Evolutionary conservation across 2,329 filamentous ascomycete species (phyloP).

Genomic region (Monosporascus sp.): DNA sequence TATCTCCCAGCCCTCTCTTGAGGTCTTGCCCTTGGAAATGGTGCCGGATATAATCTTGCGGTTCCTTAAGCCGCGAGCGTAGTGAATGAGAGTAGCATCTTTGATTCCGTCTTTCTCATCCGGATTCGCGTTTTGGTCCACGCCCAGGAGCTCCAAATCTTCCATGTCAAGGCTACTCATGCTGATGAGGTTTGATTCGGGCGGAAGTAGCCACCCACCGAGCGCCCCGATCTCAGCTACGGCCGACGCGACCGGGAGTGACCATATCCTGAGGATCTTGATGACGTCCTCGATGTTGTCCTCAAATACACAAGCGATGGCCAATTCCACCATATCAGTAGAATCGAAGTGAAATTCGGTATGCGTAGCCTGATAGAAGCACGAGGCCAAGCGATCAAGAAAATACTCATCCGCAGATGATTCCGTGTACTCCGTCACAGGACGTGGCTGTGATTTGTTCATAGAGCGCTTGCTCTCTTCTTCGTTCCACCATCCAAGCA

Average conservation of each 20-base stretch:
- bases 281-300: constrained; percentile 74
- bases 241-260: constrained; percentile 69
- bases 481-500: constrained; percentile 92
- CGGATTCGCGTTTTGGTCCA: constrained; percentile 50
- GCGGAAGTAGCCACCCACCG: constrained; percentile 72
- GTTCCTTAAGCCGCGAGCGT: constrained; percentile 63
- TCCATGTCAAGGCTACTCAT: constrained; percentile 72
- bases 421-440: constrained; percentile 28
- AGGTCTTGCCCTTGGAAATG: constrained; percentile 24
- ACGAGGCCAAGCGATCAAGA: constrained; percentile 64
- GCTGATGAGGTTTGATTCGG: constrained; percentile 46
- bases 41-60: constrained; percentile 42
- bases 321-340: constrained; percentile 71
- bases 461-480: constrained; percentile 41
- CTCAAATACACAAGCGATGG: constrained; percentile 75
- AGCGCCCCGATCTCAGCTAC: constrained; percentile 80
- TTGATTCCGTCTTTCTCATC: constrained; percentile 63
- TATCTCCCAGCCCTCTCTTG: constrained; percentile 79
- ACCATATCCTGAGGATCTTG: constrained; percentile 72
- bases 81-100: constrained; percentile 72
- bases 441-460: constrained; percentile 30
- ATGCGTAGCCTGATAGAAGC: constrained; percentile 63
- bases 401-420: constrained; percentile 61
- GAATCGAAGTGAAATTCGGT: constrained; percentile 75
- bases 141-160: constrained; percentile 76